Conservation (phyloP, 441 rosid genomes). For the Iberis amara region DNA sequence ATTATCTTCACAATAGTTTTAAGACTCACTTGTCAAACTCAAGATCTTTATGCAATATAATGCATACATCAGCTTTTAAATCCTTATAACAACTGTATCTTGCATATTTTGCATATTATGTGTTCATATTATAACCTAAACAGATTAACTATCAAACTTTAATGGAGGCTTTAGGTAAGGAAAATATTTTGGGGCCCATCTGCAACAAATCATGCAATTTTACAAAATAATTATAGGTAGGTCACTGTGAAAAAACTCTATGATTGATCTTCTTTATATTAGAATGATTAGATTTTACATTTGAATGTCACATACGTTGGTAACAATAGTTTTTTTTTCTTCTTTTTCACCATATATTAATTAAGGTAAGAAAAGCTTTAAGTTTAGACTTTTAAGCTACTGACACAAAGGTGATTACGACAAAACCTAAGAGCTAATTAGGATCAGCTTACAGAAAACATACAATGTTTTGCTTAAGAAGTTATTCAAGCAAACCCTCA, state of each 20-base stretch:
- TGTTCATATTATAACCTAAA: constrained; percentile 21
- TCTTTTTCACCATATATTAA: too few species aligned
- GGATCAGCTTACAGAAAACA: too few species aligned
- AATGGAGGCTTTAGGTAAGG: constrained; percentile 15
- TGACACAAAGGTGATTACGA: too few species aligned
- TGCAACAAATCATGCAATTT: background rate
- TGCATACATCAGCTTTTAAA: constrained; percentile 21
- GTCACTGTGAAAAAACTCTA: constrained; percentile 7
- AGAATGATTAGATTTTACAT: background rate
- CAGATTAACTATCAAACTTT: constrained; percentile 2
- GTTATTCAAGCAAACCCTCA: too few species aligned
- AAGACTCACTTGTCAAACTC: constrained; percentile 6
- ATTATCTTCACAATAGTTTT: constrained; percentile 23
- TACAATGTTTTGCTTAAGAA: too few species aligned
- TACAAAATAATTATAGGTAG: background rate
- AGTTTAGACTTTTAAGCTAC: too few species aligned
- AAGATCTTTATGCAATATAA: constrained; percentile 23
- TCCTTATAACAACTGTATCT: constrained; percentile 25
- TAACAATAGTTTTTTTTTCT: background rate
- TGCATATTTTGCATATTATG: constrained; percentile 18
- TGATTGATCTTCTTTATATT: constrained; percentile 2
- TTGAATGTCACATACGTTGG: background rate
- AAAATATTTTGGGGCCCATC: too few species aligned
- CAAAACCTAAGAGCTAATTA: too few species aligned
- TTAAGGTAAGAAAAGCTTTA: too few species aligned